Percentiles rank a stretch among this genome's conserved stretches.
Evolutionary conservation across 83 land plant species (phyloP).

Genomic region (Picea abies): DNA sequence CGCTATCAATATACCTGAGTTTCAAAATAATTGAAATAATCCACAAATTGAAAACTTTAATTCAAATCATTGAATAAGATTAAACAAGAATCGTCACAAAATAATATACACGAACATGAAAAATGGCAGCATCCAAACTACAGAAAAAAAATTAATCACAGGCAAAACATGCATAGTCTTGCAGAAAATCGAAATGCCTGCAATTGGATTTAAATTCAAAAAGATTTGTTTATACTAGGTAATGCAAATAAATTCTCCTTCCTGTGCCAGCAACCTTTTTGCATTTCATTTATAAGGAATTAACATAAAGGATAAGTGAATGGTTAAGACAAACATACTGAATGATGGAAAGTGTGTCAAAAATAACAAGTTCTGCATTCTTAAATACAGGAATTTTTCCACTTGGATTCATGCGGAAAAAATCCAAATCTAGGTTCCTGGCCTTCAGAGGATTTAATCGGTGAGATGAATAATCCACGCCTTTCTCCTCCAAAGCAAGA

Average conservation of each 20-base stretch:
- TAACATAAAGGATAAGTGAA: not conserved
- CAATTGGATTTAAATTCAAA: not conserved
- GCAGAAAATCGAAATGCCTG: not conserved
- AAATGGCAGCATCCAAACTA: not conserved
- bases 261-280: not conserved
- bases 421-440: slow-evolving; percentile 73
- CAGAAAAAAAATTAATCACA: not conserved
- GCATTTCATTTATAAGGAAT: not conserved
- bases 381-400: slow-evolving; percentile 76
- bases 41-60: not conserved
- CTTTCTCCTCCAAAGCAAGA: slow-evolving; percentile 80
- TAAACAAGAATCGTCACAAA: slow-evolving; percentile 1
- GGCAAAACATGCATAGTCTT: not conserved
- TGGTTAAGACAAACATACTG: slow-evolving; percentile 46
- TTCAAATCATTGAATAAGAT: not conserved
- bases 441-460: slow-evolving; percentile 86
- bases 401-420: slow-evolving; percentile 71
- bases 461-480: slow-evolving; percentile 72
- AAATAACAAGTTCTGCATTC: slow-evolving; percentile 63
- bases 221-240: not conserved
- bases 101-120: not conserved
- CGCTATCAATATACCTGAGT: slow-evolving; percentile 72
- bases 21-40: slow-evolving; percentile 1
- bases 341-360: slow-evolving; percentile 63
- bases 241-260: too few relatives aligned